These are phyloP conservation scores for Saturnispora sanitii DNA, from an alignment of 805 yeast species.

Conservation along the genomic window DNA sequence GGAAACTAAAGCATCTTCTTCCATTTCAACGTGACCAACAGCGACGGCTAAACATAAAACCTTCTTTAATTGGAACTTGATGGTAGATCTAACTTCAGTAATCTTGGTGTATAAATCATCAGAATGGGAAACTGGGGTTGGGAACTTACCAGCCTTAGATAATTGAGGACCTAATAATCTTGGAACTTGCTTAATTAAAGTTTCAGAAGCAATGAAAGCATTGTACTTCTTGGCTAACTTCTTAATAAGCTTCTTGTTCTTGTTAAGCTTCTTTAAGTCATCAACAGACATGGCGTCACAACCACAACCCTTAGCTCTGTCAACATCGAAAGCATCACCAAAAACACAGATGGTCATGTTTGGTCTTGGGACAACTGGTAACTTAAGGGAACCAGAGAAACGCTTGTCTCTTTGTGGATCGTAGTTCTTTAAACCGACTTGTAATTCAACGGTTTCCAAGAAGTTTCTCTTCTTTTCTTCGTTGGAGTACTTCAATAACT, in stretches of 20 bases:
- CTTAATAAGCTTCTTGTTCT: conserved; percentile 99
- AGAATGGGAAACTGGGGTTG: conserved; percentile 99
- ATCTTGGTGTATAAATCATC: conserved; percentile 96
- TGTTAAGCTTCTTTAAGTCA: conserved; percentile 99
- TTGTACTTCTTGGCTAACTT: conserved; percentile 99
- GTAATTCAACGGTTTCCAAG: conserved; percentile 99
- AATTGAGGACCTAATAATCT: conserved; percentile 99
- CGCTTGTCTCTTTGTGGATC: conserved; percentile 99
- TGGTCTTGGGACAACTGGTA: conserved; percentile 99
- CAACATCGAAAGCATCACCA: conserved; percentile 99
- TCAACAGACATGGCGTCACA: conserved; percentile 99
- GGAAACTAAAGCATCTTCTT: conserved; percentile 89
- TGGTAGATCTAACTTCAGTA: conserved; percentile 96
- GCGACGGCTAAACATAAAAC: conserved; percentile 99
- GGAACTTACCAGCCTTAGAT: conserved; percentile 99
- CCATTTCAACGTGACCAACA: conserved; percentile 99
- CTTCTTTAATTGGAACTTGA: conserved; percentile 99
- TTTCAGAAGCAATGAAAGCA: conserved; percentile 99
- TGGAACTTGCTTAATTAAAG: conserved; percentile 98
- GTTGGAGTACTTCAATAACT: conserved; percentile 79
- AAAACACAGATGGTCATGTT: conserved; percentile 99
- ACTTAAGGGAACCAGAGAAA: conserved; percentile 98
- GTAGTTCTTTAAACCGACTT: conserved; percentile 99
- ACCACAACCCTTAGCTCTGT: conserved; percentile 99
- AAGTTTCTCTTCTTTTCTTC: conserved; percentile 99